These are phyloP conservation scores for Theileria parva DNA, from an alignment of 169 alveolate species.

Conservation along the genomic window DNA sequence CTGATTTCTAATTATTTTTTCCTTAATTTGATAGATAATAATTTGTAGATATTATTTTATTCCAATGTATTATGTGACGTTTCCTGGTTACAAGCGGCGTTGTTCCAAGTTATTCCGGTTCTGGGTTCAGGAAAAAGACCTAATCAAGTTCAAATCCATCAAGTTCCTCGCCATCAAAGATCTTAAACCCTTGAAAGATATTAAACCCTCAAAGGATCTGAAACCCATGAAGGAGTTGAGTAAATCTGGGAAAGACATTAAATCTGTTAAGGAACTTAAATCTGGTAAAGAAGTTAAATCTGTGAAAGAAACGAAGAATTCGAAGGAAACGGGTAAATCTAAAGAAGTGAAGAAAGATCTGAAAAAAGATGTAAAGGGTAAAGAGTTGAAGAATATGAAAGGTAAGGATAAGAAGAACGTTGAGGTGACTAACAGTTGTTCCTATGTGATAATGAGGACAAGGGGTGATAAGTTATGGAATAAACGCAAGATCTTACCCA, in stretches of 20 bases:
- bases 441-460: background rate
- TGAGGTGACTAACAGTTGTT: background rate
- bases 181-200: background rate
- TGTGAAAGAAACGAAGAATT: background rate
- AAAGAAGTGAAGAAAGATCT: background rate
- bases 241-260: no score
- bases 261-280: no score
- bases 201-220: background rate
- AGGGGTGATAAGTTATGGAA: conserved; percentile 28
- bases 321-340: background rate
- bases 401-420: background rate
- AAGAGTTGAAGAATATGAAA: background rate
- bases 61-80: conserved; percentile 60
- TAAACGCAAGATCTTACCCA: conserved; percentile 27
- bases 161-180: background rate
- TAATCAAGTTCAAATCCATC: conserved; percentile 45
- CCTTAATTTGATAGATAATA: no score
- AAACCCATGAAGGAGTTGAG: background rate
- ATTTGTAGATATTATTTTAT: conserved; percentile 30
- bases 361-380: background rate
- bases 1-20: no score
- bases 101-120: conserved; percentile 61
- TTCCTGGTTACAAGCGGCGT: conserved; percentile 63
- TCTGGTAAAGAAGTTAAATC: no score
- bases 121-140: conserved; percentile 70